Percentiles rank a stretch among this genome's conserved stretches.
phyloP scores from a whole-genome alignment of 192 early-diverging fungal genomes.

The Pilaira anomala region DNA sequence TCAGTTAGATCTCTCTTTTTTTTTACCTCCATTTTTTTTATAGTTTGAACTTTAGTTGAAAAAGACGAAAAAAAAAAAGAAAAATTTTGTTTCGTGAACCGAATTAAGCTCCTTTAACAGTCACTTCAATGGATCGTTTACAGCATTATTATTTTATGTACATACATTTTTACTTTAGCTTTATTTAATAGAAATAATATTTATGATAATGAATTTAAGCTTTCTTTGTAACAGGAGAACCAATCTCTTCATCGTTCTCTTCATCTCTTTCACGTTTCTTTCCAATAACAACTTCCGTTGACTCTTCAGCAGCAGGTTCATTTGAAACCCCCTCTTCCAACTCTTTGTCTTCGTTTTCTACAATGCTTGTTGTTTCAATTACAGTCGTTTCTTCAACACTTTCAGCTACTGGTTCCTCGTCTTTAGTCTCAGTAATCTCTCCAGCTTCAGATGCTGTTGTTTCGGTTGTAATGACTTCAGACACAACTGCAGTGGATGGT shows the following conservation, averaged over 20 bases:
- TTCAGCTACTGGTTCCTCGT: not conserved
- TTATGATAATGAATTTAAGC: too few species aligned
- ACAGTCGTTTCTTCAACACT: not conserved
- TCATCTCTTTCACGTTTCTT: not conserved
- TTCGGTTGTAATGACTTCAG: not conserved
- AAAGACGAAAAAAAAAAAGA: too few species aligned
- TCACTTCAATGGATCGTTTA: too few species aligned
- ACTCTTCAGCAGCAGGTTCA: not conserved
- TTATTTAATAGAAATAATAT: too few species aligned
- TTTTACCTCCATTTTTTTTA: too few species aligned
- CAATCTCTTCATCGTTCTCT: not conserved
- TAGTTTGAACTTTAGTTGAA: too few species aligned
- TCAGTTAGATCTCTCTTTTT: too few species aligned
- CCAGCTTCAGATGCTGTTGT: not conserved
- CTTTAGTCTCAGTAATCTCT: not conserved
- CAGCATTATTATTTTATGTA: too few species aligned
- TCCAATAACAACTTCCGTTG: not conserved
- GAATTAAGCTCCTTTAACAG: too few species aligned
- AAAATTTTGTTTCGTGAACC: too few species aligned
- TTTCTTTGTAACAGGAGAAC: too few species aligned
- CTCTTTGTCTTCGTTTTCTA: not conserved
- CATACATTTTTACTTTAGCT: too few species aligned
- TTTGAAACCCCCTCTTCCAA: not conserved
- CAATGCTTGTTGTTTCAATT: not conserved
- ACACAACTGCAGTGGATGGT: not conserved